These are phyloP conservation scores for Microdochium bolleyi DNA, from an alignment of 2,329 filamentous ascomycete species.

Conservation along the genomic window DNA sequence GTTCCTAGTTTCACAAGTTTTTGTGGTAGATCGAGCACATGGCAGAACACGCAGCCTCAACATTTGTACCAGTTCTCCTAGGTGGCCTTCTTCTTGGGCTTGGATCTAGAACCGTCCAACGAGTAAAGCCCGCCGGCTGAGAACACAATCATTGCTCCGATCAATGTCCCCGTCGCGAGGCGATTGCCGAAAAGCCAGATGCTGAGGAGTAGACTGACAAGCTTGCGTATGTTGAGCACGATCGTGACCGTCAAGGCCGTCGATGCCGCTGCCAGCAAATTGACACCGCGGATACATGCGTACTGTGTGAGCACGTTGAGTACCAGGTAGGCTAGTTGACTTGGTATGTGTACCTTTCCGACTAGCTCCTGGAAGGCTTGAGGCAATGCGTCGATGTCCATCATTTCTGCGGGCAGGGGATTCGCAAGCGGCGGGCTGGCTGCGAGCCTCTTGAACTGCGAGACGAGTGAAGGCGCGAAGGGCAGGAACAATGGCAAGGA, in stretches of 20 bases:
- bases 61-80: not conserved
- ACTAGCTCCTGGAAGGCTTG: conserved; percentile 27
- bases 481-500: conserved; percentile 71
- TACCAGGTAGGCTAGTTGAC: conserved; percentile 61
- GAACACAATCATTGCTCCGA: conserved; percentile 83
- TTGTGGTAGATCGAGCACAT: too few relatives aligned
- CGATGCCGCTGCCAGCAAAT: conserved; percentile 80
- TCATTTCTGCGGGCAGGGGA: conserved; percentile 21
- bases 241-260: conserved; percentile 95
- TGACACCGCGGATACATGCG: conserved; percentile 90
- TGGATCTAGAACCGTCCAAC: conserved; percentile 52
- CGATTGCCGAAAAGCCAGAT: conserved; percentile 92
- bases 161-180: conserved; percentile 65
- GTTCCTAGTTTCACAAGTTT: too few relatives aligned
- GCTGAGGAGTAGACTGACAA: conserved; percentile 83
- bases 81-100: conserved; percentile 11
- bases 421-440: conserved; percentile 53
- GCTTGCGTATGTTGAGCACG: conserved; percentile 88
- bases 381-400: conserved; percentile 24
- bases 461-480: conserved; percentile 56
- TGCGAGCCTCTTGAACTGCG: conserved; percentile 56
- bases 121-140: conserved; percentile 86
- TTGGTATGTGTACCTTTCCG: conserved; percentile 44
- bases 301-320: conserved; percentile 87
- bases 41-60: too few relatives aligned